Conservation (phyloP, 768 basidiomycete species). For the Lactarius sp. region DNA sequence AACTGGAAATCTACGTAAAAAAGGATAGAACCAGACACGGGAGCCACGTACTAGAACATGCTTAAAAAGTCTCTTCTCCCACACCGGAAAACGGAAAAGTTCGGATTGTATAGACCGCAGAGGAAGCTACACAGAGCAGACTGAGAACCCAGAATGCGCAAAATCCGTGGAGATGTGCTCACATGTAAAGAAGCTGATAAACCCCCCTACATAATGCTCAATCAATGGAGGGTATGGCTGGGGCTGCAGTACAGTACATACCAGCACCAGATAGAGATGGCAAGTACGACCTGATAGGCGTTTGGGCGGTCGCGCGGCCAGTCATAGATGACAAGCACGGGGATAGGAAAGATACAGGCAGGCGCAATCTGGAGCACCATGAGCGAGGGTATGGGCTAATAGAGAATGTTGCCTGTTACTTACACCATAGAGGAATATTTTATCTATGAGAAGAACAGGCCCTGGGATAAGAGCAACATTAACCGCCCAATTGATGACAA, state of each 20-base stretch:
- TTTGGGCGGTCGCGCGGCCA: constrained; percentile 57
- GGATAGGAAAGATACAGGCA: constrained; percentile 53
- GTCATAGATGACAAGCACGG: constrained; percentile 64
- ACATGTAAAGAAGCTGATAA: constrained; percentile 53
- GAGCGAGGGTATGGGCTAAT: constrained; percentile 5
- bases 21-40: constrained; percentile 20
- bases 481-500: constrained; percentile 14
- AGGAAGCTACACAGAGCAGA: constrained; percentile 32
- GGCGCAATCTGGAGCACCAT: constrained; percentile 45
- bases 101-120: constrained; percentile 39
- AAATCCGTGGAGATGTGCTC: constrained; percentile 20
- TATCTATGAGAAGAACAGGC: constrained; percentile 40
- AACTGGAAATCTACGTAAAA: constrained; percentile 25
- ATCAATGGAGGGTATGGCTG: constrained; percentile 14
- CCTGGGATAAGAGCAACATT: constrained; percentile 5
- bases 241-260: constrained; percentile 27
- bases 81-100: constrained; percentile 38
- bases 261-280: constrained; percentile 62
- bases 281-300: constrained; percentile 59
- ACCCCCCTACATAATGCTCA: constrained; percentile 41
- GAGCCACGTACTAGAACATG: constrained; percentile 34
- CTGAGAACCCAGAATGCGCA: neutral
- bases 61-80: constrained; percentile 39
- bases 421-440: constrained; percentile 56
- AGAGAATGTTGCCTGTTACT: constrained; percentile 27